Evolutionary conservation across 148 eudicot genomes (phyloP), one percentile per base, ranked within the genome.

Genomic region (Salicornia ramosissima): DNA sequence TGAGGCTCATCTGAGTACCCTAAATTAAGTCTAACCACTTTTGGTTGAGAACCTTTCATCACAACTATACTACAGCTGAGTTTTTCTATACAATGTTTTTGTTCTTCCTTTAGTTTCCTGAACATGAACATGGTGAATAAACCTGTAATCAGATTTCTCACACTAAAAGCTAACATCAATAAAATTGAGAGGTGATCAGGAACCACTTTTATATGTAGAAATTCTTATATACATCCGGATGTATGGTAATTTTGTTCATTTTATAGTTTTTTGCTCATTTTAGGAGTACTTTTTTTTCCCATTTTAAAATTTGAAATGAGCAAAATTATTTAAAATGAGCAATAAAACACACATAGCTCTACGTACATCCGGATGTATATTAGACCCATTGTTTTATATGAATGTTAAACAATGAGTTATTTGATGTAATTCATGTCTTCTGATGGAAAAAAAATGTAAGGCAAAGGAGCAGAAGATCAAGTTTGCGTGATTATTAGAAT

Each of bases 71-170:
- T 92, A 72, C 97, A 92, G 13, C 60, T 84, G 42, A 92, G 87
- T 77, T 92, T 86, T 67, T 86, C 90, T 66, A 87, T 74, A 85
- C 97, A 92, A 69, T 86, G 92, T 77, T 87, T 89, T 47, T 76
- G 83, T 75, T 92, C 97, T 69, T 83, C 86, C 83, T 84, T 89
- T 68, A 92, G 70, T 65, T 87, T 87, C 73, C 97, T 92, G 89
- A 80, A 14, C 24, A 61, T 14, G 59, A 43, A 50, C 7, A 40
- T 54, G 25, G 45, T 33, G 26, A 30, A 16, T 24, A 19, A 16
- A 14, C 22, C 13, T 40, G n/a, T 49, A 36, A 4, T 52, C 30
- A 62, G 1, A 72, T 24, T 36, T 49, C 24, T 42, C 42, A 26
- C 61, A 51, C 33, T n/a, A n/a, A n/a, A n/a, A n/a, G n/a, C n/a